Base-by-base conservation (phyloP, 148 eudicot species). In the Polygonum maritimum region DNA sequence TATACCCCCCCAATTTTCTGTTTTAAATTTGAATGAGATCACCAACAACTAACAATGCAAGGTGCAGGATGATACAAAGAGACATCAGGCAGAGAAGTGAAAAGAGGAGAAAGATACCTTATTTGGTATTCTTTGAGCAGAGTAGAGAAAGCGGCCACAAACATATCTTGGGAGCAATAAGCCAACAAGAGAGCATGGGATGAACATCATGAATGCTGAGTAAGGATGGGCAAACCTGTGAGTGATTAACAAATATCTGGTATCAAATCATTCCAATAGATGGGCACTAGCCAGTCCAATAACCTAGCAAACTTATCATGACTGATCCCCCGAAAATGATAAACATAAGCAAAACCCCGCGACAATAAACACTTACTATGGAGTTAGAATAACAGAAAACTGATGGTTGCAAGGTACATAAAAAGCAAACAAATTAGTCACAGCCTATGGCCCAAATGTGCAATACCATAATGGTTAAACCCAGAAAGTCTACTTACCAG, bases 171-270 rank as follows among this genome's bases (percentile, higher is more conserved):
- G 98, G 69, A 89, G 76, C 80, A 95, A 85, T 55, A 95, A 82
- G 76, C 99, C 99, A 78, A 84, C 85, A 84, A 95, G 77, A 81
- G 99, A 92, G 72, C 91, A 82, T 33, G 99, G 99, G 74, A 95
- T 75, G 77, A 92, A 95, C 97, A 92, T 95, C 84, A 92, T 77
- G 81, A 82, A 95, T 40, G 97, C 97, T 88, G 89, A 84, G 78
- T 76, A 88, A 49, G 97, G 94, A 86, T 83, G 88, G 80, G 91
- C 91, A 80, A 87, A 95, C 99, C 99, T 95, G 88, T 81, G 85
- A 36, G 38, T 14, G n/a, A 35, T 67, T 36, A 67, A 36, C 44
- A 38, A 35, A 67, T 2, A 36, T 67, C 35, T 67, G 8, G 45
- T 67, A 67, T 67, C 16, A 5, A 67, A 3, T 67, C 44, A 67